Base-by-base conservation (phyloP, 2,329 filamentous ascomycete genomes). In the Fusarium sulawesiense region DNA sequence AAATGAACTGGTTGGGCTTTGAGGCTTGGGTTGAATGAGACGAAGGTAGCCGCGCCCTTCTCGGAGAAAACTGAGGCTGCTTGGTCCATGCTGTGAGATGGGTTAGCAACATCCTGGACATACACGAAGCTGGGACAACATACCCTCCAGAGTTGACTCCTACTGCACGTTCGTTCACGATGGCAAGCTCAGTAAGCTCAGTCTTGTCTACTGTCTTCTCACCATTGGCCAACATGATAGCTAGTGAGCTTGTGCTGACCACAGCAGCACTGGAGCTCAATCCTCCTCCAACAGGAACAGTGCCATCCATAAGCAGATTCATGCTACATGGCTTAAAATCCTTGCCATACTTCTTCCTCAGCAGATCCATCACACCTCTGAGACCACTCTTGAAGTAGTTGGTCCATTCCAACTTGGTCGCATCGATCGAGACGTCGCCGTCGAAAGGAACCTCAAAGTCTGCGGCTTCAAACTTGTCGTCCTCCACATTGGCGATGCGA, bases 301-400 rank as follows among this genome's bases (percentile, higher is more conserved):
- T 95, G 30, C 96, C 96, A 80, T 98, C 93, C 78, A 97, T 91
- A 56, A 98, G 83, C 55, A 98, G 88, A 73, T 97, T 89, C 91
- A 99, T 93, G 75, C 92, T 92, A 59, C 70, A 73, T 4, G 93
- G 91, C 45, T 84, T 85, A 77, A 93, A 92, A 48, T 81, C 82
- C 12, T 84, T 82, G 34, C 88, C 87, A 30, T 86, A 77, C 78
- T 91, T 91, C 80, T 90, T 88, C 77, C 89, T 86, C 70, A 99
- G 83, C 63, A 97, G 85, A 74, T 92, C 88, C 59, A 97, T 82
- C 1, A 95, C 95, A 30, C 94, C 96, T 37, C 89, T 85, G 51
- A 98, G 84, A 0, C 96, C 96, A 56, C 93, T 93, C 83, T 96
- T 97, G 88, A 99, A 98, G 85, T 99, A 99, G 80, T 98, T 99